Conservation (phyloP, 2,329 filamentous ascomycete species). For the Trichoderma brevicompactum region DNA sequence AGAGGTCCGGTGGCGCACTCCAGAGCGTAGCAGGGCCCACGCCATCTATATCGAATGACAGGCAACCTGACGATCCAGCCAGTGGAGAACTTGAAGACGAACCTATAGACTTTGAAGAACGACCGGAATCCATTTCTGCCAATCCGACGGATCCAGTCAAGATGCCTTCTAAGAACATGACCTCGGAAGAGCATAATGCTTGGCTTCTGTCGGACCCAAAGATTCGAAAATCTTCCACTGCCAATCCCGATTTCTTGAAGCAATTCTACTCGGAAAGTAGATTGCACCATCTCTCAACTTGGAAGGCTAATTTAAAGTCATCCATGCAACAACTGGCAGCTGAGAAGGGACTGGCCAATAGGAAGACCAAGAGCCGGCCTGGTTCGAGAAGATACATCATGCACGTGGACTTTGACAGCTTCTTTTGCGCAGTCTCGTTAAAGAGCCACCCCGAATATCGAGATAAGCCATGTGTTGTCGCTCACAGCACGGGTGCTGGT, state of each 20-base stretch:
- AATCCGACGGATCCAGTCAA: slow-evolving; percentile 23
- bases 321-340: slow-evolving; percentile 80
- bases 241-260: slow-evolving; percentile 90
- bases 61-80: neutral
- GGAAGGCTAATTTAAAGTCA: slow-evolving; percentile 94
- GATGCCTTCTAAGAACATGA: slow-evolving; percentile 64
- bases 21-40: neutral
- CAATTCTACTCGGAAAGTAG: slow-evolving; percentile 96
- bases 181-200: slow-evolving; percentile 92
- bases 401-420: slow-evolving; percentile 98
- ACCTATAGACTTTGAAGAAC: neutral
- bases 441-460: slow-evolving; percentile 75
- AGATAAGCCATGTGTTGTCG: slow-evolving; percentile 84
- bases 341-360: slow-evolving; percentile 60
- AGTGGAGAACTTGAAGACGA: neutral
- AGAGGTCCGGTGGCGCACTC: neutral
- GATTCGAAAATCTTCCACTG: slow-evolving; percentile 84
- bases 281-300: slow-evolving; percentile 90
- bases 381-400: slow-evolving; percentile 80
- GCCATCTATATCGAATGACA: neutral
- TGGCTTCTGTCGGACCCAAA: slow-evolving; percentile 81
- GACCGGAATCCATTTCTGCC: neutral
- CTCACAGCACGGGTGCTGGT: slow-evolving; percentile 80
- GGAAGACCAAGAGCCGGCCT: slow-evolving; percentile 56
- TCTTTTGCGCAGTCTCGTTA: slow-evolving; percentile 90